Conservation (phyloP, 2,329 filamentous ascomycete genomes). For the Ceratocystis destructans region DNA sequence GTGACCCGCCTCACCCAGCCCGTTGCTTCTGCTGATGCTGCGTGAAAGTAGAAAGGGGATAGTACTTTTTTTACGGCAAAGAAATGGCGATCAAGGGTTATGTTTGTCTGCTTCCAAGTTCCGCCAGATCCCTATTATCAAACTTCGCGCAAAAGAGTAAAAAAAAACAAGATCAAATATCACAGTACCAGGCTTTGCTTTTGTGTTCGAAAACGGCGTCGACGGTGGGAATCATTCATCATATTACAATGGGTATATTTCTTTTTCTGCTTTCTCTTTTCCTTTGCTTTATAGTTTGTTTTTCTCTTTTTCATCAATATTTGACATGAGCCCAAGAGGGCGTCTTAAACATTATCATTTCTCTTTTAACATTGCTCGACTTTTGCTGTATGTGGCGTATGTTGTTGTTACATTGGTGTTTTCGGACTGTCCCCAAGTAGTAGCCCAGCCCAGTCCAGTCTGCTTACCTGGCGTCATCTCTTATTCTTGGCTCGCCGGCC, state of each 20-base stretch:
- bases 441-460: too few relatives aligned
- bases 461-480: too few relatives aligned
- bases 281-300: neutral
- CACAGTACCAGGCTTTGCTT: constrained; percentile 5
- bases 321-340: neutral
- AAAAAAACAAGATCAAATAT: neutral
- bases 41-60: constrained; percentile 33
- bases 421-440: neutral
- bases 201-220: constrained; percentile 12
- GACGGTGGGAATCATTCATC: constrained; percentile 7
- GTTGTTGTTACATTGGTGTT: neutral
- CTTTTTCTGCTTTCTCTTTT: constrained; percentile 7
- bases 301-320: neutral
- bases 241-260: neutral
- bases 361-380: neutral
- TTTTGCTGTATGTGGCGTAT: neutral
- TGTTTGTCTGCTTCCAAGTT: neutral
- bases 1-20: constrained; percentile 72
- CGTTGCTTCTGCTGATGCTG: constrained; percentile 69
- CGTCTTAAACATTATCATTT: neutral
- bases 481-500: too few relatives aligned
- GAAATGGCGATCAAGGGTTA: neutral
- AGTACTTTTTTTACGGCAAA: neutral
- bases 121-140: neutral
- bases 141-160: neutral